Base-by-base conservation (phyloP, 306 rosid genomes). In the Malus sylvestris region DNA sequence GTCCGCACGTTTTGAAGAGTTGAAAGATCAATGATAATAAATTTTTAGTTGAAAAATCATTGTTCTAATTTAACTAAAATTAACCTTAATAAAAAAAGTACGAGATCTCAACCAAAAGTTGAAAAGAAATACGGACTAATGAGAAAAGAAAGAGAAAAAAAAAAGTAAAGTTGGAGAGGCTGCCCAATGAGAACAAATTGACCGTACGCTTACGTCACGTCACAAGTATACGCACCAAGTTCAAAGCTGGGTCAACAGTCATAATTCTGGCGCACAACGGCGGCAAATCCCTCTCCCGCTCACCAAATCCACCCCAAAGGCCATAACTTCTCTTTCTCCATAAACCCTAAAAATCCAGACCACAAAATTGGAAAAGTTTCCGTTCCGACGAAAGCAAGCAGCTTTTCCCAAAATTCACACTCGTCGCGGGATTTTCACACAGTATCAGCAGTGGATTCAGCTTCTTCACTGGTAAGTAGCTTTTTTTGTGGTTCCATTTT, bases 201-300 rank as follows among this genome's bases (percentile, higher is more conserved):
- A 68, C 63, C 23, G 59, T 55, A 76, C 60, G 84, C 74, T 76
- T 11, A 52, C 83, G 74, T 81, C 81, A 71, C 33, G 8, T 19
- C 42, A 32, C 45, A 8, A 35, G n/a, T 49, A 40, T 4, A 16
- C 14, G 14, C 30, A 38, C 29, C 76, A 57, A 61, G 29, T 57
- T 10, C 72, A 70, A 52, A 2, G 51, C 75, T 2, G 8, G 16
- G 82, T 53, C 74, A 78, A 7, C 25, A 22, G 1, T 65, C 58
- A 80, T 83, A 70, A 83, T 61, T 83, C 16, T 5, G 10, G 4
- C 0, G 71, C 55, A 5, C 2, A 25, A 4, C 10, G 10, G 67
- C 75, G 71, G 69, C 51, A 67, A 70, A 33, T 10, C 2, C 1
- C 67, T 27, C 84, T 80, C 84, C 84, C 84, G 83, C 86, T 72